A percentile compares a stretch with the other conserved stretches of the same genome.
phyloP scores from a whole-genome alignment of 352 stramenopile genomes.

The Pythium aquatile region DNA sequence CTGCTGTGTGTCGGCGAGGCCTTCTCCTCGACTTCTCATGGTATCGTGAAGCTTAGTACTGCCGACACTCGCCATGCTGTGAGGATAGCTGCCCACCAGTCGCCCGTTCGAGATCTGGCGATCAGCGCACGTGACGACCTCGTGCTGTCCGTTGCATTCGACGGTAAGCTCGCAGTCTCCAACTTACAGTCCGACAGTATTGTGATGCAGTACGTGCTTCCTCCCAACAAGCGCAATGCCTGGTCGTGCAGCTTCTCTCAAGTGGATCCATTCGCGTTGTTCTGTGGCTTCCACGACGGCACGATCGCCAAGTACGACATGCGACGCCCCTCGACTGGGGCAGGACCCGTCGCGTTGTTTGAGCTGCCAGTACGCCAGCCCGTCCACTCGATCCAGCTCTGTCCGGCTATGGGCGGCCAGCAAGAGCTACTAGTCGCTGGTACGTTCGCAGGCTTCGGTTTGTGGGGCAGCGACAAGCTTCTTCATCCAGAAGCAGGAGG shows the following conservation, averaged over 20 bases:
- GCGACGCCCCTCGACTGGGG: slow-evolving; percentile 9
- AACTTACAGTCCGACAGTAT: slow-evolving; percentile 42
- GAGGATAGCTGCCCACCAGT: slow-evolving; percentile 39
- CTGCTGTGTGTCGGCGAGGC: slow-evolving; percentile 57
- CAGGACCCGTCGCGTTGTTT: slow-evolving; percentile 5
- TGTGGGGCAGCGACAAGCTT: slow-evolving; percentile 15
- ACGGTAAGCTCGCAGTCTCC: slow-evolving; percentile 55
- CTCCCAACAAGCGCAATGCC: slow-evolving; percentile 38
- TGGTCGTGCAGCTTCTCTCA: slow-evolving; percentile 24
- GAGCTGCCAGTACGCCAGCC: slow-evolving; percentile 18
- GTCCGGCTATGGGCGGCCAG: slow-evolving; percentile 4
- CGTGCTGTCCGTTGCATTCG: slow-evolving; percentile 56
- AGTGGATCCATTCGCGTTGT: slow-evolving; percentile 20
- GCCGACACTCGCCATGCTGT: slow-evolving; percentile 33
- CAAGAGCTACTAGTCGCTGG: slow-evolving; percentile 20
- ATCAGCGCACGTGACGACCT: slow-evolving; percentile 36
- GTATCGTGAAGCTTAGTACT: slow-evolving; percentile 45
- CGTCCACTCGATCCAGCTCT: slow-evolving; percentile 22
- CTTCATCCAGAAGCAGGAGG: not conserved
- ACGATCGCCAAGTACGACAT: slow-evolving; percentile 25
- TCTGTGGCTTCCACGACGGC: slow-evolving; percentile 26
- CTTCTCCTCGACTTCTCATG: slow-evolving; percentile 30
- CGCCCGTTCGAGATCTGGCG: slow-evolving; percentile 53
- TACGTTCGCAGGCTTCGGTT: slow-evolving; percentile 21
- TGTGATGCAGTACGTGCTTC: slow-evolving; percentile 38